These are phyloP conservation scores for Alliaria petiolata DNA, from an alignment of 345 rosid species.

Conservation along the genomic window DNA sequence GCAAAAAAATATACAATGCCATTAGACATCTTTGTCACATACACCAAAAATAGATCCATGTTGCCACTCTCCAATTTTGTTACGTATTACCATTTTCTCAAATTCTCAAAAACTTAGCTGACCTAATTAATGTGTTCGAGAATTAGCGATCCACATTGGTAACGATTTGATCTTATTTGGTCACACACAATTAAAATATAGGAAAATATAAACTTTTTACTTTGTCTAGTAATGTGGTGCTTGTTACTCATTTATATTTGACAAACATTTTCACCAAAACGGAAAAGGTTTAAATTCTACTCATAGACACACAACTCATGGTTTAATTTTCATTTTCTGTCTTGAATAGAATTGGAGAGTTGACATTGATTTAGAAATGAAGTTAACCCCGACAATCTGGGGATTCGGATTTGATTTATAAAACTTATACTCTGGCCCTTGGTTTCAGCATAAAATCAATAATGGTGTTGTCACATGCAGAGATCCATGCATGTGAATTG, in stretches of 20 bases:
- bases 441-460: neutral
- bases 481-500: slow-evolving; percentile 21
- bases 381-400: slow-evolving; percentile 1
- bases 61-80: neutral
- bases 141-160: neutral
- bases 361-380: slow-evolving; percentile 3
- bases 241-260: too few relatives aligned
- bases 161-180: neutral
- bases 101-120: neutral
- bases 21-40: neutral
- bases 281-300: too few relatives aligned
- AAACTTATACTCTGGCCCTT: slow-evolving; percentile 6
- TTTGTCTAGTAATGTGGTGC: too few relatives aligned
- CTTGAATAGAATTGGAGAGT: neutral
- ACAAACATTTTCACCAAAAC: too few relatives aligned
- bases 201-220: too few relatives aligned
- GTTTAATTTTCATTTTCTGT: neutral
- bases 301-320: too few relatives aligned
- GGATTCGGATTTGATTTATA: neutral
- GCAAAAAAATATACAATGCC: neutral
- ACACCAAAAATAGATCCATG: neutral
- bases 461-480: slow-evolving; percentile 20
- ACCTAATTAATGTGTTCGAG: neutral
- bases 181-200: neutral
- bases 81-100: neutral